These are phyloP conservation scores for Boletus vermiculosoides DNA, from an alignment of 768 basidiomycete genomes.

Conservation along the genomic window DNA sequence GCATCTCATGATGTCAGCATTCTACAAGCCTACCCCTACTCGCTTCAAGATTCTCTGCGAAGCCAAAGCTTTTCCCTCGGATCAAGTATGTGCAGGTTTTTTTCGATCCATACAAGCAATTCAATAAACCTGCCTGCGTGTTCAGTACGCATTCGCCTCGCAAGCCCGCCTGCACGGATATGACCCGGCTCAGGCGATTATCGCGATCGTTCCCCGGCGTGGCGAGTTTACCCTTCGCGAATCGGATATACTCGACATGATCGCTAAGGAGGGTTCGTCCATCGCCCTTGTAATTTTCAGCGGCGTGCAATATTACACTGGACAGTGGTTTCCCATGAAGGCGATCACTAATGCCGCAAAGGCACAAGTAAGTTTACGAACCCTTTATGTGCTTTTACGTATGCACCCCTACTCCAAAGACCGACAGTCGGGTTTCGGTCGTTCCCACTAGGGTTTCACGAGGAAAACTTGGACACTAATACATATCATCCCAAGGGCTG, in stretches of 20 bases:
- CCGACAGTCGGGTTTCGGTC: slow-evolving; percentile 6
- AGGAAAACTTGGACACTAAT: slow-evolving; percentile 13
- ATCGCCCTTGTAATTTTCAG: slow-evolving; percentile 93
- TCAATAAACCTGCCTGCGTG: slow-evolving; percentile 6
- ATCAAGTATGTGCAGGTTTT: slow-evolving; percentile 61
- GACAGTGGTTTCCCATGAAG: slow-evolving; percentile 90
- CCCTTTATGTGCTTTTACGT: slow-evolving; percentile 27
- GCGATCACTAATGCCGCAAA: slow-evolving; percentile 81
- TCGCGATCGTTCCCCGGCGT: slow-evolving; percentile 74
- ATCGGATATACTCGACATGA: slow-evolving; percentile 78
- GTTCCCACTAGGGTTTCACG: slow-evolving; percentile 9
- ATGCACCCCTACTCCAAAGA: slow-evolving; percentile 11
- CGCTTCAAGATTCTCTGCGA: slow-evolving; percentile 96
- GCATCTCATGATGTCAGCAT: slow-evolving; percentile 91
- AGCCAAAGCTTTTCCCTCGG: slow-evolving; percentile 91
- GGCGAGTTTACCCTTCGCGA: slow-evolving; percentile 86
- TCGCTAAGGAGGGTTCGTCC: slow-evolving; percentile 67
- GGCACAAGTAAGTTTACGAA: slow-evolving; percentile 57
- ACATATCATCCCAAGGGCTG: slow-evolving; percentile 62
- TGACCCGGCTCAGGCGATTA: slow-evolving; percentile 67
- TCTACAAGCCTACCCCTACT: slow-evolving; percentile 83
- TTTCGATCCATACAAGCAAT: slow-evolving; percentile 13
- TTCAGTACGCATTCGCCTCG: slow-evolving; percentile 94
- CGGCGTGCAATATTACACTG: slow-evolving; percentile 97
- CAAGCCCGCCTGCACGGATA: slow-evolving; percentile 80